Base-by-base conservation (phyloP, 257 asterid species). In the Nicotiana knightiana region DNA sequence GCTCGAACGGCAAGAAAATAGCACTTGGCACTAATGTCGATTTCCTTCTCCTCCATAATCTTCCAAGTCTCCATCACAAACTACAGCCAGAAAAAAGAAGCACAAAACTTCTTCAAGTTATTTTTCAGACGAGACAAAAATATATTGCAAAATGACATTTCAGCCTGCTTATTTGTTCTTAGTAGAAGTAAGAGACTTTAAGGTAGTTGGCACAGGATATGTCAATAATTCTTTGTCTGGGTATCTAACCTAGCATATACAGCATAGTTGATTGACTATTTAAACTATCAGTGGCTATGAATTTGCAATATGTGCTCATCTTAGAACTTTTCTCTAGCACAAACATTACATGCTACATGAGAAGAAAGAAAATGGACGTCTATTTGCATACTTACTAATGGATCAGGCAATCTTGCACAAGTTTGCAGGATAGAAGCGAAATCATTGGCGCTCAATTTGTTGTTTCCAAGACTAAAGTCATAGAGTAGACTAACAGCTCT, bases 11-110 rank as follows among this genome's bases (percentile, higher is more conserved):
- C 87, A 70, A 87, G 88, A 62, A 88, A 83, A 83, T 85, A 90
- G 76, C 95, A 88, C 84, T 85, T 86, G 39, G 89, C 91, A 76
- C 86, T 89, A 75, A 87, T 66, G 68, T 86, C 81, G 67, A 95
- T 87, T 83, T 87, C 90, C 83, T 90, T 92, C 77, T 91, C 96
- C 88, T 79, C 82, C 96, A 92, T 91, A 82, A 87, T 77, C 70
- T 85, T 91, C 96, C 97, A 93, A 24, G 93, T 90, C 86, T 91
- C 95, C 92, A 90, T 75, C 46, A 88, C 96, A 88, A 95, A 95
- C 97, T 95, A 93, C 93, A 90, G 66, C 83, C 17, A 18, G 17
- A 46, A 80, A 63, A 65, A 8, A 59, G 10, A 28, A 9, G 28
- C 11, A 21, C n/a, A 63, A 21, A 73, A 53, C 32, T 18, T 26